Conservation (phyloP, 352 stramenopile species). For the Globisporangium cederbergense region DNA sequence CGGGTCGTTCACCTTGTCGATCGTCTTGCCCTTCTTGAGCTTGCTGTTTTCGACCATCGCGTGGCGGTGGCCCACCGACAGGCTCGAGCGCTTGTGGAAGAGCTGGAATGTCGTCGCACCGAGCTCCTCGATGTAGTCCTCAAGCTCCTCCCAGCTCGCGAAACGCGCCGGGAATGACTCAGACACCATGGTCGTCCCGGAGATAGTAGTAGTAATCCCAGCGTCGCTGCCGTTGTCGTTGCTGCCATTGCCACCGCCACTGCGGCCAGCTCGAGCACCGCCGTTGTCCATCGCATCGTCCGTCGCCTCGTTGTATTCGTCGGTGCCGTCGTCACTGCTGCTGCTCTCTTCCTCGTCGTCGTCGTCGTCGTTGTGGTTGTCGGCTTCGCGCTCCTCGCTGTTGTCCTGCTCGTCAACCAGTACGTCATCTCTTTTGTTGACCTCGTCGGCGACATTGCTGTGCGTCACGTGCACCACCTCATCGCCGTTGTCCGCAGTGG, state of each 20-base stretch:
- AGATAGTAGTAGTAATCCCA: background rate
- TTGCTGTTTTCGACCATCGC: background rate
- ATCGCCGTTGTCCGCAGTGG: too few species aligned
- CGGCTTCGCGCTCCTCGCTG: background rate
- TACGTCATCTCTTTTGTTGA: background rate
- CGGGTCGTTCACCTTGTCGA: conserved; percentile 5
- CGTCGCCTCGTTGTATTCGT: background rate
- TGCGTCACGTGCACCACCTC: background rate
- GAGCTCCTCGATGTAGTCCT: conserved; percentile 6
- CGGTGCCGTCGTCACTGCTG: background rate
- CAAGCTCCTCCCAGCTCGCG: conserved; percentile 7
- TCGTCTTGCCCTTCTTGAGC: background rate
- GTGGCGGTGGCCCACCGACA: conserved; percentile 3
- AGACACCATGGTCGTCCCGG: background rate
- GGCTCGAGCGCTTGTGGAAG: conserved; percentile 6
- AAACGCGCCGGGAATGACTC: conserved; percentile 4
- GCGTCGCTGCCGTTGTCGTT: background rate
- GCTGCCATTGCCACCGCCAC: background rate
- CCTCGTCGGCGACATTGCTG: background rate
- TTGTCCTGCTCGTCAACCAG: background rate
- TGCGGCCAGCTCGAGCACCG: background rate
- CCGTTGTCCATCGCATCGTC: background rate
- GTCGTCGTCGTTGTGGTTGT: background rate
- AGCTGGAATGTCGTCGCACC: conserved; percentile 6
- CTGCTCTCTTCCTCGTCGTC: background rate